Conservation (phyloP, 2,329 filamentous ascomycete species). For the Dendrostoma leiphaemia region DNA sequence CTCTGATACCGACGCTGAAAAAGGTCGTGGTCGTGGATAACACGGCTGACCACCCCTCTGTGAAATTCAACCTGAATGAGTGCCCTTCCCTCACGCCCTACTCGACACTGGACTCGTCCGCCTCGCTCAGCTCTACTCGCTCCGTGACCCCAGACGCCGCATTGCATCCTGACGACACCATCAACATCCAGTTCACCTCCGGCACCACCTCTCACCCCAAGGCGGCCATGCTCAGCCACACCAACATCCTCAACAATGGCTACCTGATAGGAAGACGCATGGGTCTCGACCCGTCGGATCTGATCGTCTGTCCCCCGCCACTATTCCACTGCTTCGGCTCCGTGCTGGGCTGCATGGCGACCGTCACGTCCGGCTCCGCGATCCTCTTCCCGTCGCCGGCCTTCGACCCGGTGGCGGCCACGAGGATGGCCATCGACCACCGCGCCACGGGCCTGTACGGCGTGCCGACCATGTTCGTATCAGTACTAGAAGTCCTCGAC, state of each 20-base stretch:
- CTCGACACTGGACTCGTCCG: conserved; percentile 30
- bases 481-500: conserved; percentile 73
- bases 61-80: conserved; percentile 42
- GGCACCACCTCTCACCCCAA: conserved; percentile 92
- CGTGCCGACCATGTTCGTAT: conserved; percentile 92
- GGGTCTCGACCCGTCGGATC: conserved; percentile 71
- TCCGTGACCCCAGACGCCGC: conserved; percentile 42
- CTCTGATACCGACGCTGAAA: conserved; percentile 65
- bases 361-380: conserved; percentile 72
- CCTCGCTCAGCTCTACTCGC: conserved; percentile 24
- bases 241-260: conserved; percentile 90
- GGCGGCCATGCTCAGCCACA: conserved; percentile 84
- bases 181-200: conserved; percentile 96
- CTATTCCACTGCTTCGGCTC: conserved; percentile 90
- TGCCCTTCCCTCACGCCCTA: conserved; percentile 46
- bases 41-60: conserved; percentile 45
- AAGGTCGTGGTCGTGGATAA: conserved; percentile 80
- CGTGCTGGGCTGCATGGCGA: conserved; percentile 94
- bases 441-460: conserved; percentile 72
- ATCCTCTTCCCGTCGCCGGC: conserved; percentile 86
- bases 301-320: conserved; percentile 81
- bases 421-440: conserved; percentile 55
- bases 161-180: conserved; percentile 64
- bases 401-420: conserved; percentile 74
- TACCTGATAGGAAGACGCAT: conserved; percentile 80